phyloP scores from a whole-genome alignment of 495 filamentous ascomycete genomes.

The Penicillium coprophilum region DNA sequence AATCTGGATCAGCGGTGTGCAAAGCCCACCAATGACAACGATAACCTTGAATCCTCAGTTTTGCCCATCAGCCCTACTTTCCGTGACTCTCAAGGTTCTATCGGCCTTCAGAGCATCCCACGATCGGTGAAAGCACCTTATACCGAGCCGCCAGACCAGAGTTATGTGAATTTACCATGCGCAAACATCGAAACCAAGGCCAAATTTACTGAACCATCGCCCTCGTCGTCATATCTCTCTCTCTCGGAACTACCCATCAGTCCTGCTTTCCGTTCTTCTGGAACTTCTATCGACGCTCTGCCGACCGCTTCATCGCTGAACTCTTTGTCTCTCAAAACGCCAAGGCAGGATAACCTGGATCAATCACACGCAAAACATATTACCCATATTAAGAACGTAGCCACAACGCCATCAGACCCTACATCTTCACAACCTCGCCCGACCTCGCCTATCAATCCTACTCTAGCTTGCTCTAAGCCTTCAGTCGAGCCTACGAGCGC shows the following conservation, averaged over 20 bases:
- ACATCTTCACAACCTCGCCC: constrained; percentile 19
- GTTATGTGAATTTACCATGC: neutral
- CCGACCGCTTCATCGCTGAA: neutral
- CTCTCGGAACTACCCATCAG: constrained; percentile 1
- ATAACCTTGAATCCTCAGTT: constrained; percentile 19
- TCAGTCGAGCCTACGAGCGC: neutral
- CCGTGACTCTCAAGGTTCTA: neutral
- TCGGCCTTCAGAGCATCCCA: neutral
- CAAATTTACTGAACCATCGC: neutral
- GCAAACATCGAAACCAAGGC: neutral
- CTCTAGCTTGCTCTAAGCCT: constrained; percentile 9
- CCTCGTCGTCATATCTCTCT: neutral
- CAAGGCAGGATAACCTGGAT: neutral
- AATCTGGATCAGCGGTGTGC: neutral
- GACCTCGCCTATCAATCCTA: constrained; percentile 31
- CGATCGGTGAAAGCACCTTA: neutral
- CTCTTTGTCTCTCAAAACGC: neutral
- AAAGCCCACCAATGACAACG: neutral
- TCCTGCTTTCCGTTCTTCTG: neutral
- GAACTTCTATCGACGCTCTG: neutral
- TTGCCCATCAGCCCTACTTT: constrained; percentile 13
- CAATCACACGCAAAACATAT: neutral
- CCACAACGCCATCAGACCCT: constrained; percentile 11
- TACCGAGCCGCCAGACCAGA: neutral
- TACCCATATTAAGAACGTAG: neutral